Percentiles rank a stretch among this genome's conserved stretches.
Evolutionary conservation across 495 filamentous ascomycete species (phyloP).

Genomic region (Neurospora tetraspora): DNA sequence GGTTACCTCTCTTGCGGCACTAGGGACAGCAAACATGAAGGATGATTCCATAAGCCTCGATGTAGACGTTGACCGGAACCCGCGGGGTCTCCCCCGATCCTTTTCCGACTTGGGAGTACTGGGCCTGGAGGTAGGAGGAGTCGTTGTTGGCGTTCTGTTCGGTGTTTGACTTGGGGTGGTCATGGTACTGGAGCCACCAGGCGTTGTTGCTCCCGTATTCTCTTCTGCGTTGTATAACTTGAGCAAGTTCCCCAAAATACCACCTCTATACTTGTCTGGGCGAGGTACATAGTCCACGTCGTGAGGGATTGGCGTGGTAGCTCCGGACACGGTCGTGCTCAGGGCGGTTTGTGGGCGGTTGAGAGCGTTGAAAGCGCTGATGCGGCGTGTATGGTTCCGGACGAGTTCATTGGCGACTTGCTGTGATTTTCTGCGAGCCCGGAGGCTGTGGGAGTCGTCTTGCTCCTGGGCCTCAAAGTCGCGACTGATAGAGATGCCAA

Average conservation of each 20-base stretch:
- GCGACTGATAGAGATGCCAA: background rate
- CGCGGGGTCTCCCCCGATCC: slow-evolving; percentile 53
- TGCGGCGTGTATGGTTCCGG: slow-evolving; percentile 12
- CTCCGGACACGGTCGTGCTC: slow-evolving; percentile 8
- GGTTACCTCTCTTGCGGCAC: slow-evolving; percentile 16
- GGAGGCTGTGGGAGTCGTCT: background rate
- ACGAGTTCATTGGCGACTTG: slow-evolving; percentile 17
- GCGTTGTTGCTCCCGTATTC: background rate
- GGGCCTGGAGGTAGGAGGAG: slow-evolving; percentile 35
- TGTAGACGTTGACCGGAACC: slow-evolving; percentile 24
- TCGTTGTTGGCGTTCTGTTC: slow-evolving; percentile 21
- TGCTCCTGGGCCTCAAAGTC: slow-evolving; percentile 5
- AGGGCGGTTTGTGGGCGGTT: background rate
- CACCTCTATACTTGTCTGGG: slow-evolving; percentile 62
- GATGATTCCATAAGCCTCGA: slow-evolving; percentile 49
- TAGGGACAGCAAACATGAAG: slow-evolving; percentile 28
- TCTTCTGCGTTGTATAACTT: slow-evolving; percentile 54
- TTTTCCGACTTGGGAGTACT: slow-evolving; percentile 42
- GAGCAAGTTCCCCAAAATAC: slow-evolving; percentile 67
- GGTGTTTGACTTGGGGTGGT: slow-evolving; percentile 18
- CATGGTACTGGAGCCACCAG: slow-evolving; percentile 14
- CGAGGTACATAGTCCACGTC: slow-evolving; percentile 54
- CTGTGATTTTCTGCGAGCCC: slow-evolving; percentile 10
- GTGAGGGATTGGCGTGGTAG: slow-evolving; percentile 27
- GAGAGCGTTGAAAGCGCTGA: slow-evolving; percentile 8